Percentiles rank a stretch among this genome's conserved stretches.
Evolutionary conservation across 768 basidiomycete genomes (phyloP).

Genomic region (Clavaria fumosa): DNA sequence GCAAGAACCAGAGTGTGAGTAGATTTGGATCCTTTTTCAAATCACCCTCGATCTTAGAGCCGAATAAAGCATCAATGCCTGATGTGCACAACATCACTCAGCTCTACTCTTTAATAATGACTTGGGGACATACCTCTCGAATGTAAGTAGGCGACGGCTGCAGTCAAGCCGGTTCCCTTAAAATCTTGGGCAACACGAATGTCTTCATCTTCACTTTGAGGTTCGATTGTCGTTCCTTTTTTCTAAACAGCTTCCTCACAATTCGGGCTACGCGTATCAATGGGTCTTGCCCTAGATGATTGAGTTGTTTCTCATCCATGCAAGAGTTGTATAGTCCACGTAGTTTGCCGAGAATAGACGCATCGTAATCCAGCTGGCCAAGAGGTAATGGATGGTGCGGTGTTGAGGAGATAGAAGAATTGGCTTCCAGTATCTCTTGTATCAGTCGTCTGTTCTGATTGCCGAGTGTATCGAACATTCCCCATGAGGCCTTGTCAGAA

Average conservation of each 20-base stretch:
- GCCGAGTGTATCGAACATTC: slow-evolving; percentile 55
- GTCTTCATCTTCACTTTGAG: slow-evolving; percentile 12
- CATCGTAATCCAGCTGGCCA: slow-evolving; percentile 41
- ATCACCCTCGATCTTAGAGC: slow-evolving; percentile 81
- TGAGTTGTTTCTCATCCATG: slow-evolving; percentile 60
- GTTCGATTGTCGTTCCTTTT: slow-evolving; percentile 30
- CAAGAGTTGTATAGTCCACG: slow-evolving; percentile 69
- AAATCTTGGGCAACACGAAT: slow-evolving; percentile 15
- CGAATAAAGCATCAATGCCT: slow-evolving; percentile 70
- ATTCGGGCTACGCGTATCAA: slow-evolving; percentile 50
- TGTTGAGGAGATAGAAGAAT: slow-evolving; percentile 18
- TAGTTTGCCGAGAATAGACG: slow-evolving; percentile 45
- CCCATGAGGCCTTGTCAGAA: slow-evolving; percentile 62
- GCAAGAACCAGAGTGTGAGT: slow-evolving; percentile 78
- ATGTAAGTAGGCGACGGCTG: slow-evolving; percentile 74
- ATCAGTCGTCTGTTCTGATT: slow-evolving; percentile 70
- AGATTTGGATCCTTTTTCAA: slow-evolving; percentile 71
- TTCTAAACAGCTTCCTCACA: slow-evolving; percentile 43
- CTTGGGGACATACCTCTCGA: slow-evolving; percentile 42
- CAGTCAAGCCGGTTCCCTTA: slow-evolving; percentile 49
- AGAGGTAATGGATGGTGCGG: too few species aligned
- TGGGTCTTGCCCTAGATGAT: slow-evolving; percentile 58
- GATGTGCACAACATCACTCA: not conserved
- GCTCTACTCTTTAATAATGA: slow-evolving; percentile 2
- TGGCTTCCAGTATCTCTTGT: slow-evolving; percentile 48